Evolutionary conservation across 805 yeast species (phyloP).

Genomic region (Suhomyces sp.): DNA sequence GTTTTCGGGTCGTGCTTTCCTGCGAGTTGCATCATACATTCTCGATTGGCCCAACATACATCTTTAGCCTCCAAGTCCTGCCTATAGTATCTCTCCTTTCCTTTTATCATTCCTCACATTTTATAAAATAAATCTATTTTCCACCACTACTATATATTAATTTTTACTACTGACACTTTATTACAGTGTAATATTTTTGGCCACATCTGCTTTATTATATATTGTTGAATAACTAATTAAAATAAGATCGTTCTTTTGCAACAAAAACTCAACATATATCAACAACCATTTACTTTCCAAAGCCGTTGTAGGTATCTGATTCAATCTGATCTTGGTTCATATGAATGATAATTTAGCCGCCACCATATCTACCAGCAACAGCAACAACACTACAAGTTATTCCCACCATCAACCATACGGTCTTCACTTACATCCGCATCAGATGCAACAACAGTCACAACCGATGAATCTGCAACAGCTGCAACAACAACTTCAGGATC

Average conservation of each 20-base stretch:
- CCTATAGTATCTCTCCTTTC: background rate
- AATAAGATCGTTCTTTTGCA: background rate
- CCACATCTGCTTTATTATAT: background rate
- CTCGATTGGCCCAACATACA: background rate
- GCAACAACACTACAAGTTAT: background rate
- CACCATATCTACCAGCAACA: background rate
- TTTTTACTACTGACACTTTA: slow-evolving; percentile 1
- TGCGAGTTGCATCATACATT: background rate
- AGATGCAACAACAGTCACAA: slow-evolving; percentile 8
- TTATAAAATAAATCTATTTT: slow-evolving; percentile 4
- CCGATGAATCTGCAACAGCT: slow-evolving; percentile 2
- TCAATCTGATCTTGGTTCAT: background rate
- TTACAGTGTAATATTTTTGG: background rate
- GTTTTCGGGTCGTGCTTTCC: background rate
- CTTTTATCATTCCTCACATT: background rate
- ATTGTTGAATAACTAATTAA: background rate
- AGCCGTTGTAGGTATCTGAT: background rate
- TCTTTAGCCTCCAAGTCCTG: background rate
- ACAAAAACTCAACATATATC: background rate
- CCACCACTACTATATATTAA: background rate
- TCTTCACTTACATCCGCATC: slow-evolving; percentile 6
- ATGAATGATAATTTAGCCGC: background rate
- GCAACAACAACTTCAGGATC: slow-evolving; percentile 5
- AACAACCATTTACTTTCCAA: background rate
- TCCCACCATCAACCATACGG: background rate